phyloP scores from a whole-genome alignment of 352 stramenopile species.

The Phytopythium ostracodes region DNA sequence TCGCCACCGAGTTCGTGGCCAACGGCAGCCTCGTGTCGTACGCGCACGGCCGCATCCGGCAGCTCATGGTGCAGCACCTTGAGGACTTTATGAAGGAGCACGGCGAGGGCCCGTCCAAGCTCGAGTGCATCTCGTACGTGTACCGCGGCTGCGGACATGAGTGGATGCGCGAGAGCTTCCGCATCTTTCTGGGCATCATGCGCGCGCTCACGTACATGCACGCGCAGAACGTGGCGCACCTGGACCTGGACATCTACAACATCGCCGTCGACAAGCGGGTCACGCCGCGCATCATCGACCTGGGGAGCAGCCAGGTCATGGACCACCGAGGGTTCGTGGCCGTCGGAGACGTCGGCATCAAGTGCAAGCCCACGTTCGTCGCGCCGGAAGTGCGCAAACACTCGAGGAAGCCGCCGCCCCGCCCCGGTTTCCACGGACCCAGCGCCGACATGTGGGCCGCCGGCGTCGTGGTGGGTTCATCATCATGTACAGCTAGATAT shows the following conservation, averaged over 20 bases:
- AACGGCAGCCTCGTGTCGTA: constrained; percentile 77
- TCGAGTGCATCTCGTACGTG: constrained; percentile 80
- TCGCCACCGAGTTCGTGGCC: constrained; percentile 77
- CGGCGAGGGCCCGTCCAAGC: constrained; percentile 55
- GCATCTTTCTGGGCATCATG: constrained; percentile 65
- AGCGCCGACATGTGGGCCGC: constrained; percentile 76
- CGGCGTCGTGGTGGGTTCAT: constrained; percentile 66
- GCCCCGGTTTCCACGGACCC: constrained; percentile 69
- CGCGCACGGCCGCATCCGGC: constrained; percentile 63
- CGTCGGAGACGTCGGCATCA: constrained; percentile 65
- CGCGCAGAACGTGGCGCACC: constrained; percentile 67
- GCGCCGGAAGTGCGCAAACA: constrained; percentile 66
- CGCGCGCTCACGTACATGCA: constrained; percentile 76
- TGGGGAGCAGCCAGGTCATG: constrained; percentile 76
- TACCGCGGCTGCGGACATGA: constrained; percentile 66
- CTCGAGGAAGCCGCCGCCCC: constrained; percentile 44
- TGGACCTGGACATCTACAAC: constrained; percentile 87
- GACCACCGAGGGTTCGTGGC: constrained; percentile 60
- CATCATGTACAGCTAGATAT: too few species aligned
- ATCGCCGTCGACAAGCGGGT: constrained; percentile 61
- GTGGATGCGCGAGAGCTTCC: constrained; percentile 73
- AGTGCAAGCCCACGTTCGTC: constrained; percentile 79
- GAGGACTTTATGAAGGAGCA: constrained; percentile 61
- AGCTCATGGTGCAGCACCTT: constrained; percentile 67
- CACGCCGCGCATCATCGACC: constrained; percentile 68